A percentile compares a stretch with the other conserved stretches of the same genome.
Evolutionary conservation across 495 filamentous ascomycete species (phyloP).

Genomic region (Podospora fimiseda): DNA sequence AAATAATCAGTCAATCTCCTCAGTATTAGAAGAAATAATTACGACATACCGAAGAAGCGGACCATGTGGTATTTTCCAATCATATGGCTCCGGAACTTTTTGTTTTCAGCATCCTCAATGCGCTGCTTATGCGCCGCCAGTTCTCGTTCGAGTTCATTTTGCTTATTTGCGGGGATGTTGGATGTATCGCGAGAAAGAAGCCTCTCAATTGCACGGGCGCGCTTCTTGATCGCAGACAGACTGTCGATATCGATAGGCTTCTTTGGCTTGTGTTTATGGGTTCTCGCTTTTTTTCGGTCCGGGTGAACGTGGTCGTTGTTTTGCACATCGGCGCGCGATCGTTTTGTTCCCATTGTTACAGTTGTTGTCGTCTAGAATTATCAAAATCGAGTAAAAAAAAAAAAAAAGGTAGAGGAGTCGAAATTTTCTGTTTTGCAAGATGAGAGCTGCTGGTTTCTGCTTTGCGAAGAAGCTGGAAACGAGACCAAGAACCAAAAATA

Average conservation of each 20-base stretch:
- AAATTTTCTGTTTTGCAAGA: background rate
- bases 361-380: background rate
- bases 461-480: background rate
- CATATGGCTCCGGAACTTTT: slow-evolving; percentile 61
- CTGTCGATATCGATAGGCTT: slow-evolving; percentile 33
- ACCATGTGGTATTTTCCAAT: slow-evolving; percentile 91
- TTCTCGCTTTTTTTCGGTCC: slow-evolving; percentile 12
- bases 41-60: slow-evolving; percentile 70
- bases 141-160: slow-evolving; percentile 74
- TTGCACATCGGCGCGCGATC: slow-evolving; percentile 20
- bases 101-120: slow-evolving; percentile 49
- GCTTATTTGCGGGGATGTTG: slow-evolving; percentile 64
- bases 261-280: slow-evolving; percentile 23
- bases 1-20: background rate
- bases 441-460: background rate
- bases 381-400: background rate
- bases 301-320: slow-evolving; percentile 6
- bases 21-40: background rate
- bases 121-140: slow-evolving; percentile 68
- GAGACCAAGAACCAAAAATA: background rate
- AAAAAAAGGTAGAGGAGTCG: background rate
- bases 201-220: slow-evolving; percentile 54
- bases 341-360: slow-evolving; percentile 16
- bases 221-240: slow-evolving; percentile 48
- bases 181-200: slow-evolving; percentile 53